Evolutionary conservation across 768 basidiomycete species (phyloP).

Genomic region (Auriscalpium orientale): DNA sequence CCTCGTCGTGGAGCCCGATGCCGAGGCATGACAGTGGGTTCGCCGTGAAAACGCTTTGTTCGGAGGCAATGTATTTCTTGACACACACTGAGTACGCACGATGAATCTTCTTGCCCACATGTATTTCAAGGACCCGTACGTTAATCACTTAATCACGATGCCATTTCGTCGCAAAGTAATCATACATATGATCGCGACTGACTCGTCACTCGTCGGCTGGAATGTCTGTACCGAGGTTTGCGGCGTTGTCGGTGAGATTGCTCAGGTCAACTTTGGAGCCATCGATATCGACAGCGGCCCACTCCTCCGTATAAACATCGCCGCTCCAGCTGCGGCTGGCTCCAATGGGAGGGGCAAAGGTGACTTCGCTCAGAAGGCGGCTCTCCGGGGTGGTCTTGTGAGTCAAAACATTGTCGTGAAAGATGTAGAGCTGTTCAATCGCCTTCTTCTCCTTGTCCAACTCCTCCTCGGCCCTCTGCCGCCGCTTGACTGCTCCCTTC

Average conservation of each 20-base stretch:
- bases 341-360: slow-evolving; percentile 6
- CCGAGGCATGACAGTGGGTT: too few species aligned
- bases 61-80: too few species aligned
- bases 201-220: not conserved
- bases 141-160: too few species aligned
- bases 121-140: too few species aligned
- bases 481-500: not conserved
- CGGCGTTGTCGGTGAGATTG: slow-evolving; percentile 15
- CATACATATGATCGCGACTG: too few species aligned
- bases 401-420: not conserved
- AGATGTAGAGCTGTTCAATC: not conserved
- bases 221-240: not conserved
- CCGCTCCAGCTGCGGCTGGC: not conserved
- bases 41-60: too few species aligned
- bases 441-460: not conserved
- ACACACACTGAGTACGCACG: too few species aligned
- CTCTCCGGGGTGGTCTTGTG: not conserved
- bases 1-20: too few species aligned
- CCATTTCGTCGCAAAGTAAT: too few species aligned
- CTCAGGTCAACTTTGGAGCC: slow-evolving; percentile 15
- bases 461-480: not conserved
- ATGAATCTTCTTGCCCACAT: too few species aligned
- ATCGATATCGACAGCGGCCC: slow-evolving; percentile 21
- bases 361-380: not conserved
- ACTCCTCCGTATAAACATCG: slow-evolving; percentile 17